These are phyloP conservation scores for Tanacetum coccineum DNA, from an alignment of 129 eudicot genomes.

Conservation along the genomic window DNA sequence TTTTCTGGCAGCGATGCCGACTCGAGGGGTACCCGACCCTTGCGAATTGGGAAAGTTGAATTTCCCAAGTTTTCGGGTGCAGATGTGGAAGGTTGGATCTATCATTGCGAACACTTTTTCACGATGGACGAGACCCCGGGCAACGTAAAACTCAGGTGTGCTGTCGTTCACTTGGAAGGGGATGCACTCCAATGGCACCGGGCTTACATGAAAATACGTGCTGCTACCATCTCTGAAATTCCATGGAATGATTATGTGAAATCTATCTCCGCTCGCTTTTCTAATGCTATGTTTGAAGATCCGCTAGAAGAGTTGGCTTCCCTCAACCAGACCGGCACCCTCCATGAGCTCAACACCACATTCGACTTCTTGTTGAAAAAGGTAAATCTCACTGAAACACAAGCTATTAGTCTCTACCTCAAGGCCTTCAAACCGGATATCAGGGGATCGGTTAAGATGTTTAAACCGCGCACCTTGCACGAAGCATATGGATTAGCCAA, in stretches of 20 bases:
- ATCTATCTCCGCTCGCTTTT: neutral
- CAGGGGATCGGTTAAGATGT: neutral
- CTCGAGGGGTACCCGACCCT: neutral
- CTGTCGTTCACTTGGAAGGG: too few species aligned
- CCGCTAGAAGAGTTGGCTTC: neutral
- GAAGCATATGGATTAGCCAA: too few species aligned
- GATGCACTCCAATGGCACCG: too few species aligned
- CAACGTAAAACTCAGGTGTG: too few species aligned
- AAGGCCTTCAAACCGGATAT: constrained; percentile 9
- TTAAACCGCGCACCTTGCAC: neutral
- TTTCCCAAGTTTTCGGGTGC: neutral
- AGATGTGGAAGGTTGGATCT: too few species aligned
- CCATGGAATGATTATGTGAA: too few species aligned
- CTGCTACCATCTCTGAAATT: too few species aligned
- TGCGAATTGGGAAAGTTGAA: neutral
- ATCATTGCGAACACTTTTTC: too few species aligned
- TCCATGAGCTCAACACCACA: neutral
- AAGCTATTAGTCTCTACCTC: constrained; percentile 7
- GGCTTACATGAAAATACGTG: too few species aligned
- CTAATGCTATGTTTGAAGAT: neutral
- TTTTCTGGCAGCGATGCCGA: neutral
- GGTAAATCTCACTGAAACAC: neutral
- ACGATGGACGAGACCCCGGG: too few species aligned
- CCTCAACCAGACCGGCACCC: neutral
- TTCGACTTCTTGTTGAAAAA: constrained; percentile 7